These are phyloP conservation scores for Amylostereum areolatum DNA, from an alignment of 1,284 basidiomycete species.

Conservation along the genomic window DNA sequence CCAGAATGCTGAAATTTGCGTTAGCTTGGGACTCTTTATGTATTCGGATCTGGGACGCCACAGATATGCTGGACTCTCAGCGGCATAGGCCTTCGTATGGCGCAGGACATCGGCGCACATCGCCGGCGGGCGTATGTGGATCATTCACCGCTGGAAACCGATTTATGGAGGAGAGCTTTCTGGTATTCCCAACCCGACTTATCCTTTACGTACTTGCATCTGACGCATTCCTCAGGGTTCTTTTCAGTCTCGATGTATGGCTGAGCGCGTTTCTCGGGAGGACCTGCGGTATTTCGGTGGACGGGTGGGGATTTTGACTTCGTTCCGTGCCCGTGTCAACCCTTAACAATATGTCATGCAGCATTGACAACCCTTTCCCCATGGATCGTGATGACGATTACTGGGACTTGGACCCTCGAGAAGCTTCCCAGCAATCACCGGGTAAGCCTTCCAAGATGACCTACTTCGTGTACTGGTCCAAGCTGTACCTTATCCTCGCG, in stretches of 20 bases:
- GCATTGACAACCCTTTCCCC: constrained; percentile 72
- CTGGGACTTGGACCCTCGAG: constrained; percentile 50
- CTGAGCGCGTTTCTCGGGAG: constrained; percentile 67
- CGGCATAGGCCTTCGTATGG: constrained; percentile 46
- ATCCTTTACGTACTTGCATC: no score
- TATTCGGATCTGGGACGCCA: constrained; percentile 42
- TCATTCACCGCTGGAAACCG: constrained; percentile 32
- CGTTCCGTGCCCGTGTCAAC: neutral
- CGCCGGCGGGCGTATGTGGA: constrained; percentile 27
- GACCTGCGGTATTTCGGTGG: constrained; percentile 74
- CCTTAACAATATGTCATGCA: constrained; percentile 20
- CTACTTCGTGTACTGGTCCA: constrained; percentile 63
- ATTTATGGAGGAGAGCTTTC: constrained; percentile 61
- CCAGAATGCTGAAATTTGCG: no score
- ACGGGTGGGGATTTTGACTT: constrained; percentile 65
- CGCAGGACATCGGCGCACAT: constrained; percentile 39
- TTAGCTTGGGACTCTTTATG: constrained; percentile 27
- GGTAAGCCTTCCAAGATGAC: constrained; percentile 53
- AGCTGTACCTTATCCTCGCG: constrained; percentile 66
- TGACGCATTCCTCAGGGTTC: constrained; percentile 35
- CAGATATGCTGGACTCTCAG: constrained; percentile 49
- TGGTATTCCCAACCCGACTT: constrained; percentile 40
- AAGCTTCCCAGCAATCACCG: constrained; percentile 59
- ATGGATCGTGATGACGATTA: constrained; percentile 84
- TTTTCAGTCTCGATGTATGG: constrained; percentile 54